These are phyloP conservation scores for Penicillium sp. DNA, from an alignment of 2,329 filamentous ascomycete species.

Conservation along the genomic window DNA sequence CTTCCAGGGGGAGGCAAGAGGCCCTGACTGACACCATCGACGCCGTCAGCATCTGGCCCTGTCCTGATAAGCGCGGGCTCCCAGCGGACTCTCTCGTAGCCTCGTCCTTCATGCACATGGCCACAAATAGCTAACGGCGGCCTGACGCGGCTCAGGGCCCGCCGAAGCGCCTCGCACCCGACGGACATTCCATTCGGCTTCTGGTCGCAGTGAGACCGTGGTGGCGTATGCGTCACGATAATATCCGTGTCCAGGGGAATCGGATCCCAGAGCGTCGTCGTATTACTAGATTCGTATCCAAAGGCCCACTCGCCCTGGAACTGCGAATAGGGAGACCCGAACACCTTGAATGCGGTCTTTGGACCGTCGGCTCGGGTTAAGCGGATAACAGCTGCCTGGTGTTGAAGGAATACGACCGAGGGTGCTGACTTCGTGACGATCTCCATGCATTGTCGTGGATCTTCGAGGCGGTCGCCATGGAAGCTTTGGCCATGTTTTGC, in stretches of 20 bases:
- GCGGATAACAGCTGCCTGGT: slow-evolving; percentile 46
- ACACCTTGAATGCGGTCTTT: slow-evolving; percentile 53
- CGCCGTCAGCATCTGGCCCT: background rate
- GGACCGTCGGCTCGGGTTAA: slow-evolving; percentile 48
- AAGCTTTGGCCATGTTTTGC: slow-evolving; percentile 40
- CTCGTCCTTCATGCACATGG: slow-evolving; percentile 59
- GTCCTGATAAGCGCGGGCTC: background rate
- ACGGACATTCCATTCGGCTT: slow-evolving; percentile 28
- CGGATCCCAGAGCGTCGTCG: slow-evolving; percentile 47
- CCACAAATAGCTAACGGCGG: slow-evolving; percentile 57
- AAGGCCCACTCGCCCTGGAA: slow-evolving; percentile 54
- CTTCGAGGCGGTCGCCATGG: slow-evolving; percentile 47
- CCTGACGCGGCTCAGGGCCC: slow-evolving; percentile 46
- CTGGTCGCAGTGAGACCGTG: slow-evolving; percentile 50
- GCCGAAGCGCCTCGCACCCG: slow-evolving; percentile 51
- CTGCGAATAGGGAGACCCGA: slow-evolving; percentile 57
- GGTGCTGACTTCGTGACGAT: slow-evolving; percentile 41
- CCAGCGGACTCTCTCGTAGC: slow-evolving; percentile 55
- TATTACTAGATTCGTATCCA: slow-evolving; percentile 48
- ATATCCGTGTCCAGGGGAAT: slow-evolving; percentile 55
- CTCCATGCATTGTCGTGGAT: slow-evolving; percentile 44
- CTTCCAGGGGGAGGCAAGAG: slow-evolving; percentile 45
- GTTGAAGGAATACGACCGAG: slow-evolving; percentile 53
- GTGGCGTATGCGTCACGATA: slow-evolving; percentile 58
- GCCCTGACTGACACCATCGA: slow-evolving; percentile 19